These are phyloP conservation scores for Phytopythium sindhum DNA, from an alignment of 352 stramenopile species.

Conservation along the genomic window DNA sequence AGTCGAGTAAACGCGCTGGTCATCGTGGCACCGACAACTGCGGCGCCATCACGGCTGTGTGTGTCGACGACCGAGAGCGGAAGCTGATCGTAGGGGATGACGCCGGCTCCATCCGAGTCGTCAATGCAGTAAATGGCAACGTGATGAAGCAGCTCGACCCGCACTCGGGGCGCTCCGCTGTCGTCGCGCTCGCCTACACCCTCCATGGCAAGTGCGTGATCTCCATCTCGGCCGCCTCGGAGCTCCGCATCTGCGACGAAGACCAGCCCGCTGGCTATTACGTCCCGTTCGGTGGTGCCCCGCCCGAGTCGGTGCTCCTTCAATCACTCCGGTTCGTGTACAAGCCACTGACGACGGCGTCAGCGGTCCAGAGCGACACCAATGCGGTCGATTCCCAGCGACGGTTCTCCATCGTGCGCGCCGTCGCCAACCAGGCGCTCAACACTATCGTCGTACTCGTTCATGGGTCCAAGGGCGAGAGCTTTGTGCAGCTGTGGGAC, in stretches of 20 bases:
- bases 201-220: slow-evolving; percentile 60
- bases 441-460: slow-evolving; percentile 50
- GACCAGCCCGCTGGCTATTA: slow-evolving; percentile 72
- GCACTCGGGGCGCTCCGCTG: slow-evolving; percentile 25
- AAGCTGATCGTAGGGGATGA: slow-evolving; percentile 83
- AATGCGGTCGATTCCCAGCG: neutral
- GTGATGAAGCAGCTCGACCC: slow-evolving; percentile 81
- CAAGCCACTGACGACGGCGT: neutral
- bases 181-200: slow-evolving; percentile 55
- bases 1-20: slow-evolving; percentile 9
- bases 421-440: slow-evolving; percentile 46
- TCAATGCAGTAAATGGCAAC: slow-evolving; percentile 78
- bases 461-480: slow-evolving; percentile 33
- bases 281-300: slow-evolving; percentile 49
- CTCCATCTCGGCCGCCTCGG: slow-evolving; percentile 52
- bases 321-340: slow-evolving; percentile 44
- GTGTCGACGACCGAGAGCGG: slow-evolving; percentile 75
- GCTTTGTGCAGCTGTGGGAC: slow-evolving; percentile 72
- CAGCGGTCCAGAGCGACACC: neutral
- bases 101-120: slow-evolving; percentile 50
- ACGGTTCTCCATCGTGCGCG: slow-evolving; percentile 44
- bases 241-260: slow-evolving; percentile 68
- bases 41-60: slow-evolving; percentile 58
- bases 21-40: neutral
- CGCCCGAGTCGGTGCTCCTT: slow-evolving; percentile 54